Base-by-base conservation (phyloP, 2,329 filamentous ascomycete genomes). In the Coniella vitis region DNA sequence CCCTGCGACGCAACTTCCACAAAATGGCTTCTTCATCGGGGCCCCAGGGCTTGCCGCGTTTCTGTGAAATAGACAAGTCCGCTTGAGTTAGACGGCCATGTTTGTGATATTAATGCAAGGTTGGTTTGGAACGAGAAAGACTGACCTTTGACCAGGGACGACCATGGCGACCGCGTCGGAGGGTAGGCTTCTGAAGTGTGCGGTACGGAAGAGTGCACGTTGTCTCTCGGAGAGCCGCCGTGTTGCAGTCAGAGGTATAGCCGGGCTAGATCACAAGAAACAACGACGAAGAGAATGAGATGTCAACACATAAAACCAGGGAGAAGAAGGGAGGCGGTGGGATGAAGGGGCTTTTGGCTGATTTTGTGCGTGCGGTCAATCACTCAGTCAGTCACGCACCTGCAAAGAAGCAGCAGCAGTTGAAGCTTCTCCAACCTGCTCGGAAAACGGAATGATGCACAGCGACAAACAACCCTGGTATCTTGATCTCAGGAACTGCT, bases 81-180 rank as follows among this genome's bases (percentile, higher is more conserved):
- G n/a, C n/a, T n/a, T n/a, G n/a, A n/a, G n/a, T n/a, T n/a, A n/a
- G n/a, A n/a, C n/a, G n/a, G n/a, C n/a, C n/a, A n/a, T n/a, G n/a
- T n/a, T n/a, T n/a, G n/a, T n/a, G n/a, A n/a, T n/a, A n/a, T n/a
- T n/a, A n/a, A n/a, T n/a, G n/a, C n/a, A n/a, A n/a, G n/a, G n/a
- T n/a, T n/a, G n/a, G n/a, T n/a, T n/a, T n/a, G n/a, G n/a, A n/a
- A n/a, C n/a, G n/a, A n/a, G n/a, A n/a, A n/a, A n/a, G n/a, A 2
- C 3, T 29, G 45, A 48, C 51, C 51, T 53, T 53, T 5, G 51
- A 53, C 51, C 51, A 53, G 2, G 51, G 51, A 17, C 51, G 40
- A n/a, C 34, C 37, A 10, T 36, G 45, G 39, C 45, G 38, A 32
- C 45, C 29, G 1, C 45, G 38, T 14, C 20, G 29, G 5, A 31